Evolutionary conservation across 164 flowering plant genomes (phyloP).

Genomic region (Cinnamomum micranthum): DNA sequence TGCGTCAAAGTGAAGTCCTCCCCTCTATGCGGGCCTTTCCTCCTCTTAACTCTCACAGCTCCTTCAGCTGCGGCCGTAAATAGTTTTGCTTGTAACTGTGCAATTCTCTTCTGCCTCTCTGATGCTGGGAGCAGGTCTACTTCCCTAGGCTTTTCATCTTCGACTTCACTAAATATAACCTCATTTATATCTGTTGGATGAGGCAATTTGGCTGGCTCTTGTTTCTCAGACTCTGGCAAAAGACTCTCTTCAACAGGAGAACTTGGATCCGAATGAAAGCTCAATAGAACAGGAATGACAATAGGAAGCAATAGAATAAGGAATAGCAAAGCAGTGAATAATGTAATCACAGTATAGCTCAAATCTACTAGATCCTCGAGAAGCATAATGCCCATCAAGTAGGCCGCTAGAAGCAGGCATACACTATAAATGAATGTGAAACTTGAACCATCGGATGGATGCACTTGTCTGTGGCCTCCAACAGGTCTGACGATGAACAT

Average conservation of each 20-base stretch:
- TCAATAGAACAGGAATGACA: constrained; percentile 54
- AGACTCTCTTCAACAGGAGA: constrained; percentile 53
- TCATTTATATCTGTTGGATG: constrained; percentile 34
- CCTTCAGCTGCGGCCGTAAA: constrained; percentile 98
- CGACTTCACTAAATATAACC: constrained; percentile 84
- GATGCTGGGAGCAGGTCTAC: constrained; percentile 79
- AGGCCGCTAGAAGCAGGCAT: constrained; percentile 90
- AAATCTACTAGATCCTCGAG: constrained; percentile 71
- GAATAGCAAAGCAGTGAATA: constrained; percentile 60
- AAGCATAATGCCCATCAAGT: constrained; percentile 95
- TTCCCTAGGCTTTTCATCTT: constrained; percentile 85
- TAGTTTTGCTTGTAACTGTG: constrained; percentile 72
- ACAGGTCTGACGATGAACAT: constrained; percentile 92
- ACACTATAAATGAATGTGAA: constrained; percentile 70
- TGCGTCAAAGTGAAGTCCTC: constrained; percentile 90
- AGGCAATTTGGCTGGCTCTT: constrained; percentile 37
- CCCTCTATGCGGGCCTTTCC: constrained; percentile 89
- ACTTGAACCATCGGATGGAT: constrained; percentile 63
- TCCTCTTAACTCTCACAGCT: constrained; percentile 89
- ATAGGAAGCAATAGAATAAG: constrained; percentile 66
- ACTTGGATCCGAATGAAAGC: constrained; percentile 31
- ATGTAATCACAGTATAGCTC: constrained; percentile 42
- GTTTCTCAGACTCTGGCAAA: constrained; percentile 37
- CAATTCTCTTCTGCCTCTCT: constrained; percentile 80
- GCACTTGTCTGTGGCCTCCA: constrained; percentile 84